Evolutionary conservation across 2,329 filamentous ascomycete genomes (phyloP), one percentile per base, ranked within the genome.

Genomic region (Ascomycota sp.): DNA sequence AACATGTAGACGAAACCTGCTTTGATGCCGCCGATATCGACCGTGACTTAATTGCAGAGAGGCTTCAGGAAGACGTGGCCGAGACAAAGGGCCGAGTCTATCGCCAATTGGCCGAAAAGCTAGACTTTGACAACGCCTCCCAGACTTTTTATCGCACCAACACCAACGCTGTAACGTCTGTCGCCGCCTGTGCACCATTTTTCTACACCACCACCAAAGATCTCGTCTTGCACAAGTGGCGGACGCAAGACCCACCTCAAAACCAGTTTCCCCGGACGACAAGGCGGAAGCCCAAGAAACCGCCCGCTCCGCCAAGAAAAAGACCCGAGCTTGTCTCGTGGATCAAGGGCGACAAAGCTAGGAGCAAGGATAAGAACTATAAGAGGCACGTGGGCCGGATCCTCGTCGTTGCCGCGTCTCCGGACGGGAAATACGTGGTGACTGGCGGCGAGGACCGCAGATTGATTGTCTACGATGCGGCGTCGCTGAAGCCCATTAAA

Each of bases 1-100:
- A 78, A 43, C 78, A 93, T 40, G 73, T 82, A 33, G 76, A 91
- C 41, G 77, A 82, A 38, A 42, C 45, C 28, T 89, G 83, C 24
- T 98, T 95, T 46, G 83, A 98, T 53, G 89, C 89, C 7, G 83
- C 76, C 41, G 81, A 95, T 31, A 79, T 98, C 34, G 89, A 95
- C 55, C 67, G 77, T 34, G 89, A 98, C 47, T 58, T 94, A 42
- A 85, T 98, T 43, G 83, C 86, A 25, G 80, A 92, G 51, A 64
- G 85, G 41, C 59, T 98, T 42, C 74, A 86, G 52, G 82, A 94
- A 54, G 89, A 95, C 48, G 80, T 89, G 26, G 75, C 89, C 30
- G 89, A 94, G 55, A 70, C 71, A 32, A 94, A 94, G 56, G 89
- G 89, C 33, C 76, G 77, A 42, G 66, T 93, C 29, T 95, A 93